Evolutionary conservation across 139 green algal genomes (phyloP).

Genomic region (Astrephomene gubernaculifera): DNA sequence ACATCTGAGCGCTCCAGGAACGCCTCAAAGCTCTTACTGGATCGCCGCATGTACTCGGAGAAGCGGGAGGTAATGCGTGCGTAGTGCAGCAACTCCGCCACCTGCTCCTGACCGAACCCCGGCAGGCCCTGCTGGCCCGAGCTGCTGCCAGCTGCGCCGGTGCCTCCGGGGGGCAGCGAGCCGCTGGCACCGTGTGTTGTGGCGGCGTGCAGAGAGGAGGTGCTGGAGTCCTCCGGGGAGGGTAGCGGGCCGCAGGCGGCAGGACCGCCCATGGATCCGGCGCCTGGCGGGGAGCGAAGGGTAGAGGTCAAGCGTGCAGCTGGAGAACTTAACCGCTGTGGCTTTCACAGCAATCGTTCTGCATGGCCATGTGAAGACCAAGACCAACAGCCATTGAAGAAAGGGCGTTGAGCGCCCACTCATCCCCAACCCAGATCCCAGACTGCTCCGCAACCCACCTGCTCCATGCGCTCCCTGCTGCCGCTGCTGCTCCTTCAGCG

Average conservation of each 20-base stretch:
- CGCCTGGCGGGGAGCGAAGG: too few species aligned
- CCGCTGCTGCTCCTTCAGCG: conserved; percentile 20
- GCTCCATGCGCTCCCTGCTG: conserved; percentile 12
- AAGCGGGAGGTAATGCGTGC: conserved; percentile 3
- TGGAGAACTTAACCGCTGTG: too few species aligned
- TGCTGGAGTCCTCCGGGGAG: conserved; percentile 32
- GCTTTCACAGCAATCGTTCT: too few species aligned
- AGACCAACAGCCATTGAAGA: too few species aligned
- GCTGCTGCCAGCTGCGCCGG: neutral
- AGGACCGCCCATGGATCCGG: neutral
- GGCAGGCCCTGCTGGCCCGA: neutral
- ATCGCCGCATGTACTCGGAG: conserved; percentile 33
- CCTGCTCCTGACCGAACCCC: conserved; percentile 12
- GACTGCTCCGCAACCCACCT: too few species aligned
- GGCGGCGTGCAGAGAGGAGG: conserved; percentile 3
- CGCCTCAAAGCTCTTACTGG: conserved; percentile 39
- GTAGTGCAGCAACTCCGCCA: conserved; percentile 22
- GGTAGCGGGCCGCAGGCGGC: neutral
- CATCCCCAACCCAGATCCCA: too few species aligned
- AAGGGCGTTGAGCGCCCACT: too few species aligned
- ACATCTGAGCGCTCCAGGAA: conserved; percentile 48
- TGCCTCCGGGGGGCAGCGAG: neutral
- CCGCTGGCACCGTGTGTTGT: neutral
- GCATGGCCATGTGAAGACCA: too few species aligned
- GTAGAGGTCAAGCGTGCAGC: too few species aligned